A percentile compares a stretch with the other conserved stretches of the same genome.
phyloP scores from a whole-genome alignment of 2,329 filamentous ascomycete genomes.

The Fusarium sp. region DNA sequence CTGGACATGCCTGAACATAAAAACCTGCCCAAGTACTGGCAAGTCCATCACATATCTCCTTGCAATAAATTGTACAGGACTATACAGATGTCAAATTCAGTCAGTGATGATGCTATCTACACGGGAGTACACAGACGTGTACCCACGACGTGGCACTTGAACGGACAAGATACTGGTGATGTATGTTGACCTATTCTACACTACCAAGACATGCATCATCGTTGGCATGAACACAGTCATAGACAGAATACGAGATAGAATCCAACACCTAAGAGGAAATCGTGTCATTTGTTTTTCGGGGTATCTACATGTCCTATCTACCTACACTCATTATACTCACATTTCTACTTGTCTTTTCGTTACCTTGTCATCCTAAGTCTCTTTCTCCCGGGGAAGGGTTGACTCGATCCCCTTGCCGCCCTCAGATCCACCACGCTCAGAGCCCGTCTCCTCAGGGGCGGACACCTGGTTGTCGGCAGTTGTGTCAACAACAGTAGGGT shows the following conservation, averaged over 20 bases:
- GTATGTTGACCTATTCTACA: too few relatives aligned
- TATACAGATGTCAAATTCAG: too few relatives aligned
- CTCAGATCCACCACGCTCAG: conserved; percentile 43
- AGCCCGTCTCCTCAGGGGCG: conserved; percentile 35
- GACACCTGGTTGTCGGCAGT: conserved; percentile 21
- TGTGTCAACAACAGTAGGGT: conserved; percentile 37
- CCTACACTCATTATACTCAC: conserved; percentile 24
- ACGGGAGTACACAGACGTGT: neutral
- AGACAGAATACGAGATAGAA: neutral
- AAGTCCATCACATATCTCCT: too few relatives aligned
- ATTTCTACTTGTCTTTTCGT: conserved; percentile 2
- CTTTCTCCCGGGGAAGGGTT: conserved; percentile 36
- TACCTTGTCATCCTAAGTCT: conserved; percentile 11
- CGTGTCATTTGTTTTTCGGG: conserved; percentile 6
- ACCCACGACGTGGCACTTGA: neutral
- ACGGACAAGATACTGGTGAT: neutral
- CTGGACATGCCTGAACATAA: neutral
- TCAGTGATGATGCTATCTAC: too few relatives aligned
- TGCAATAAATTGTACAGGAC: too few relatives aligned
- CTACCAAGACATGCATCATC: too few relatives aligned
- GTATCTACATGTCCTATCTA: conserved; percentile 18
- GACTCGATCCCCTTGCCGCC: conserved; percentile 36
- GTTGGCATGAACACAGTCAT: too few relatives aligned
- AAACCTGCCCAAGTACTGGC: too few relatives aligned
- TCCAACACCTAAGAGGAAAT: conserved; percentile 1